Base-by-base conservation (phyloP, 352 stramenopile species). In the Thraustochytrium sp. region DNA sequence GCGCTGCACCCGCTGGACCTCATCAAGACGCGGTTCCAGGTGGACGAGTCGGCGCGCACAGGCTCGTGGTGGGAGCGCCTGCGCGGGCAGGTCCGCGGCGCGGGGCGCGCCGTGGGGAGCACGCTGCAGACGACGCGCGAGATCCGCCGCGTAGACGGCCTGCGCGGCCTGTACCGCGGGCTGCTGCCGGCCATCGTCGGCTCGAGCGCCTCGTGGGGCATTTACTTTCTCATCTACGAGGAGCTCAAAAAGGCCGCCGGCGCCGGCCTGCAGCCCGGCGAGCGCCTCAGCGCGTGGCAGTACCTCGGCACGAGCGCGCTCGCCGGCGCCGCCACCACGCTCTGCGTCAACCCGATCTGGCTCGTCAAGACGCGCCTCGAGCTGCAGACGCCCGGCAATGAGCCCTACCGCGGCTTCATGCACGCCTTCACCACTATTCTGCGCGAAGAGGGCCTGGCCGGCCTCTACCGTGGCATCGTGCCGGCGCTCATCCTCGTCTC, bases 171-270 rank as follows among this genome's bases (percentile, higher is more conserved):
- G 26, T 98, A 98, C 85, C 90, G 92, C 44, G 97, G 97, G 62
- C 92, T 99, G 87, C 93, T 90, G 29, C 96, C 96, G 16, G 95
- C 96, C n/a, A 85, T 99, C 29, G 93, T 98, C 42, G 97, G 95
- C 29, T 97, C 94, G 37, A 93, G 94, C 21, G 87, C 97, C 29
- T 97, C 93, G 23, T 99, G 97, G 97, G 97, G 97, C 16, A 90
- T 98, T 49, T 99, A 98, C 87, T 99, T 99, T 90, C 96, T 96
- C 82, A 91, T 98, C 63, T 99, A 99, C 87, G 95, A 99, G 89
- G 92, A 92, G 62, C 91, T 95, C 18, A 99, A 99, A 87, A 26
- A 5, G 21, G 31, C 29, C 16, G 74, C 40, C 5, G 63, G 53
- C 37, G 38, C 16, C 5, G 23, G n/a, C 11, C 34, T 46, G 26